Evolutionary conservation across 2,329 filamentous ascomycete genomes (phyloP).

Genomic region (Penicillium sp.): DNA sequence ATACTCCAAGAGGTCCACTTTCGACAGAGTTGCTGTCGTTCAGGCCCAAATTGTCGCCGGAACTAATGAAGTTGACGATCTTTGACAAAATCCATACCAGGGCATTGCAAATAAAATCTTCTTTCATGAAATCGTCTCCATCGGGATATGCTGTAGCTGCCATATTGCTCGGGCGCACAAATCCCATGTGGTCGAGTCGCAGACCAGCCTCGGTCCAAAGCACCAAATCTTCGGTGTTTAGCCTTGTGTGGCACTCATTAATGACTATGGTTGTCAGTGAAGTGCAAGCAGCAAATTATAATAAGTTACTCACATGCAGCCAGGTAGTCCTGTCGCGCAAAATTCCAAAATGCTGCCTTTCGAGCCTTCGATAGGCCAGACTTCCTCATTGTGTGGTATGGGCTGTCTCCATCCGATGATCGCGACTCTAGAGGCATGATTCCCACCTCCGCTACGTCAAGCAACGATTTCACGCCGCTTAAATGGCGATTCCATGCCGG

Average conservation of each 20-base stretch:
- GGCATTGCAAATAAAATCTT: slow-evolving; percentile 65
- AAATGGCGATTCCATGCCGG: slow-evolving; percentile 65
- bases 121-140: slow-evolving; percentile 52
- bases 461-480: slow-evolving; percentile 63
- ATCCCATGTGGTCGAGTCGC: slow-evolving; percentile 55
- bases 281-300: not conserved
- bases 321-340: slow-evolving; percentile 65
- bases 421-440: slow-evolving; percentile 41
- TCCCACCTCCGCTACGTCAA: slow-evolving; percentile 49
- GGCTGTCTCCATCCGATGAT: slow-evolving; percentile 43
- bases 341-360: slow-evolving; percentile 66
- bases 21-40: slow-evolving; percentile 25
- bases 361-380: slow-evolving; percentile 55
- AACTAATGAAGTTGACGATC: slow-evolving; percentile 64
- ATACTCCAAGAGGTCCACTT: slow-evolving; percentile 32
- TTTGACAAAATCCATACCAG: slow-evolving; percentile 67
- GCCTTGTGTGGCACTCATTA: slow-evolving; percentile 60
- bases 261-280: slow-evolving; percentile 39
- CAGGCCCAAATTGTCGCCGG: slow-evolving; percentile 52
- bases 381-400: slow-evolving; percentile 31
- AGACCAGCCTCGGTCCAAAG: slow-evolving; percentile 67
- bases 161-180: slow-evolving; percentile 46
- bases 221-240: slow-evolving; percentile 62
- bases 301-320: slow-evolving; percentile 54
- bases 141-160: slow-evolving; percentile 32